phyloP scores from a whole-genome alignment of 768 basidiomycete genomes.

The Lactifluus echinatus region DNA sequence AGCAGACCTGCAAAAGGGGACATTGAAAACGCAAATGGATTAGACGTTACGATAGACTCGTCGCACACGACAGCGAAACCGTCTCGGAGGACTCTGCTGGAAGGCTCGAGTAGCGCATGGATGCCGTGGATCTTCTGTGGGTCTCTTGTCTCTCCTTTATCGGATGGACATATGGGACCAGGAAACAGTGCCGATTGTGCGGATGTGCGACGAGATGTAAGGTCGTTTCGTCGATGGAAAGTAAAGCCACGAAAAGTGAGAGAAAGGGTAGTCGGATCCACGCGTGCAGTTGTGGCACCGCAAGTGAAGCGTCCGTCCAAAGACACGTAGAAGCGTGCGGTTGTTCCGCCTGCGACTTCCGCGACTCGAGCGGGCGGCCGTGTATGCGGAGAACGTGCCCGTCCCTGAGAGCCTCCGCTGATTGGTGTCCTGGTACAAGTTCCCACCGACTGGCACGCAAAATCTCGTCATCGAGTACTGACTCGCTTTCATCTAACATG shows the following conservation, averaged over 20 bases:
- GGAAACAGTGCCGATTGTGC: not conserved
- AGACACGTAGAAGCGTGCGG: not conserved
- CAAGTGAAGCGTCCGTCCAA: not conserved
- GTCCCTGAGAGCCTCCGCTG: not conserved
- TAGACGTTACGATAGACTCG: not conserved
- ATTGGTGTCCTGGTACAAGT: not conserved
- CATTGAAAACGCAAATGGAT: not conserved
- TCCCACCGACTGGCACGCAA: not conserved
- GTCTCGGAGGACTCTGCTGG: not conserved
- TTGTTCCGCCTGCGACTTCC: not conserved
- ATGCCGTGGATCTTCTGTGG: not conserved
- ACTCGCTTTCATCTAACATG: not conserved
- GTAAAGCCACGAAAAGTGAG: not conserved
- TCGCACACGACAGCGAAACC: not conserved
- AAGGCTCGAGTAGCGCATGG: not conserved
- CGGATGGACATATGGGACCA: not conserved
- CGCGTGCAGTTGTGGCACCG: not conserved
- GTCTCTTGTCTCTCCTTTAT: not conserved
- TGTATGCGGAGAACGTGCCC: not conserved
- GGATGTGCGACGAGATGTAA: not conserved
- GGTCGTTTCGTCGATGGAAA: conserved; percentile 1
- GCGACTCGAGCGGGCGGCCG: not conserved
- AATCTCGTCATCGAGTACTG: not conserved
- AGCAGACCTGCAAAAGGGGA: not conserved
- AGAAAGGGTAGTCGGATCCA: not conserved